Evolutionary conservation across 2,329 filamentous ascomycete genomes (phyloP), one percentile per base, ranked within the genome.

Genomic region (Nemania bipapillata): DNA sequence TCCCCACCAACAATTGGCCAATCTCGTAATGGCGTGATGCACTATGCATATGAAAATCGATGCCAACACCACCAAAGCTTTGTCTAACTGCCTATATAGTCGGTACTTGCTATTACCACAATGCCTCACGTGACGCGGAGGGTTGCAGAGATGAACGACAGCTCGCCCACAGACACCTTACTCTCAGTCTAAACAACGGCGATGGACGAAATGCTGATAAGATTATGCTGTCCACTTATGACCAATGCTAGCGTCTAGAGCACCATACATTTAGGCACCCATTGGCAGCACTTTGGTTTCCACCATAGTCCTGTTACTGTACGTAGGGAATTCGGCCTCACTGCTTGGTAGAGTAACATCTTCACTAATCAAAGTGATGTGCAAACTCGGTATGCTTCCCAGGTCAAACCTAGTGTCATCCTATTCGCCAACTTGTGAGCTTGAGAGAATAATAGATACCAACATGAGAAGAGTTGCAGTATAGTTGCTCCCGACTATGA

Each of bases 261-360:
- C 20, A 32, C 24, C 22, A 49, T 54, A 7, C n/a, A 7, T 15
- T 22, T 30, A 11, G 11, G 15, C 26, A 30, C 53, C 28, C 30
- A 15, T 7, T 3, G 12, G 32, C 24, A 28, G 54, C 35, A n/a
- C 26, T 20, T 26, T 54, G 11, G 49, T 57, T 35, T 9, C 40
- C 40, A 90, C 87, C 5, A 89, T 87, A 1, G 64, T 70, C 47
- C 62, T 72, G 9, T 72, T 73, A 40, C 66, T 70, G 32, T 71
- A 71, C 49, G 49, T 61, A 12, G 73, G 71, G 15, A 77, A 69
- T 24, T 74, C 72, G 9, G 40, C 66, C 24, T 63, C 54, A 32
- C 58, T 68, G 2, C 54, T 65, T 22, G 72, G 63, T 9, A 50
- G 45, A 3, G 61, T 63, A 50, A 76, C 53, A 52, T 71, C 59